Percentiles rank a stretch among this genome's conserved stretches.
phyloP scores from a whole-genome alignment of 2,329 filamentous ascomycete species.

The Xylariales sp. region DNA sequence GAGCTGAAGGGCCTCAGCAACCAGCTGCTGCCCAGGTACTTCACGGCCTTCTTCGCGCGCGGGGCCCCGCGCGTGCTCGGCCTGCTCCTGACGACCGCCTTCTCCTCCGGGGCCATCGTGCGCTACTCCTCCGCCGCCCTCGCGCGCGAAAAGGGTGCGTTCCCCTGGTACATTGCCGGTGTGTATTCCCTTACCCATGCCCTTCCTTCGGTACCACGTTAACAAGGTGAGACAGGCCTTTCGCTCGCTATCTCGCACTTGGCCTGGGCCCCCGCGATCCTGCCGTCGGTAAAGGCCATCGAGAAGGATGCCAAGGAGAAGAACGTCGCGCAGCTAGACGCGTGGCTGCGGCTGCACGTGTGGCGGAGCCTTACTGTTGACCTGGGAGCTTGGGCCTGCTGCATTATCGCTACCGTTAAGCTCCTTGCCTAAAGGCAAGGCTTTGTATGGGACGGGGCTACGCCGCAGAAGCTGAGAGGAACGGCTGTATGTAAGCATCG shows the following conservation, averaged over 20 bases:
- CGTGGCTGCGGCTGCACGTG: constrained; percentile 33
- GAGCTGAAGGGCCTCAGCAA: constrained; percentile 27
- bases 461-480: too few relatives aligned
- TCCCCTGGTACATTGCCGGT: constrained; percentile 31
- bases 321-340: constrained; percentile 30
- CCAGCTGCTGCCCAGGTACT: constrained; percentile 30
- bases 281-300: constrained; percentile 28
- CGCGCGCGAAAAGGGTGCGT: not conserved
- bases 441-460: too few relatives aligned
- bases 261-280: constrained; percentile 26
- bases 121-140: constrained; percentile 13
- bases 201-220: too few relatives aligned
- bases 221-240: not conserved
- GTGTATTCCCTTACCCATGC: not conserved
- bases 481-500: too few relatives aligned
- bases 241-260: constrained; percentile 22
- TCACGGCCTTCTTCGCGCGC: constrained; percentile 31
- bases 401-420: constrained; percentile 25
- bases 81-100: constrained; percentile 27
- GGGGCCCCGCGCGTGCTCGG: constrained; percentile 27
- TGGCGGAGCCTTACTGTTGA: constrained; percentile 32
- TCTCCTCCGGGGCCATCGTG: constrained; percentile 26
- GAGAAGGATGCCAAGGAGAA: constrained; percentile 31
- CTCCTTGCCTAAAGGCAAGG: not conserved
- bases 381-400: constrained; percentile 32